Evolutionary conservation across 768 basidiomycete genomes (phyloP).

Genomic region (Xerocomus brunneocitrinus): DNA sequence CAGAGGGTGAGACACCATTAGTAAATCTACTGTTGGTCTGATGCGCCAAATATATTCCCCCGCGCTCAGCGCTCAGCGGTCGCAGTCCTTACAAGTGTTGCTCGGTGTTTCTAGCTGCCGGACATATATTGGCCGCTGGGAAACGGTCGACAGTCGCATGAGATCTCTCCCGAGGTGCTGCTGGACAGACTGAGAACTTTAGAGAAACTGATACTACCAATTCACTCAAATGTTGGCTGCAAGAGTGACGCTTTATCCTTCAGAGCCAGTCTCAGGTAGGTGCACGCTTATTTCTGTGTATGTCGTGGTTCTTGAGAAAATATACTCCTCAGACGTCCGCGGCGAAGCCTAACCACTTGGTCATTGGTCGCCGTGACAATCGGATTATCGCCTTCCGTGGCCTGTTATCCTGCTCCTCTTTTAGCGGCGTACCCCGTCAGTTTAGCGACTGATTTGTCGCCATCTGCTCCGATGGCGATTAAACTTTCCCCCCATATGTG

Average conservation of each 20-base stretch:
- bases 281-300: background rate
- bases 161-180: background rate
- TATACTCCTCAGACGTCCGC: background rate
- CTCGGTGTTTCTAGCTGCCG: background rate
- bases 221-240: background rate
- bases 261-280: background rate
- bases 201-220: background rate
- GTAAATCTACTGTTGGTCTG: background rate
- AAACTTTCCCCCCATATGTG: background rate
- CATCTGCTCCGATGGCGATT: background rate
- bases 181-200: background rate
- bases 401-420: background rate
- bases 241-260: background rate
- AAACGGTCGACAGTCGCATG: background rate
- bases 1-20: background rate
- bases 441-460: background rate
- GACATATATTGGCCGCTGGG: background rate
- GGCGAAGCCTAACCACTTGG: background rate
- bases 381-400: background rate
- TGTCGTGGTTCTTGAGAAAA: background rate
- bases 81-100: background rate
- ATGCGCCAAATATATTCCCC: background rate
- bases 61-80: background rate
- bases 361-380: background rate
- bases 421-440: background rate